Base-by-base conservation (phyloP, 116 monocot genomes). In the Dioscorea cayenensis region DNA sequence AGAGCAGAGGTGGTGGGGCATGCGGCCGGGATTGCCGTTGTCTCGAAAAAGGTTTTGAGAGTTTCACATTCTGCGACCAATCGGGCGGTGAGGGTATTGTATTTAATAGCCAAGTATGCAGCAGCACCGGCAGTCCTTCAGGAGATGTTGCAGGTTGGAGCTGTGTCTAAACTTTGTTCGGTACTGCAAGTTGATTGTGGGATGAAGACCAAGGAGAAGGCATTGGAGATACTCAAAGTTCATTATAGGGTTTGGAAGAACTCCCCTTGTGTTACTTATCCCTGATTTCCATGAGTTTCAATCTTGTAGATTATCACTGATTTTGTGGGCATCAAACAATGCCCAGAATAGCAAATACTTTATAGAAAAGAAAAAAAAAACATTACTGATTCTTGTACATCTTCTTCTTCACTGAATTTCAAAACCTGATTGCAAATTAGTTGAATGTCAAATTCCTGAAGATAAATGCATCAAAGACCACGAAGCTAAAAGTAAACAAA, bases 61-160 rank as follows among this genome's bases (percentile, higher is more conserved):
- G 81, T 85, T 16, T 85, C 85, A 52, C 28, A 18, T 29, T 14
- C 61, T 22, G 76, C 75, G 27, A 81, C 55, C 25, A 81, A 78
- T 25, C 36, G 37, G 66, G 81, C 78, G 10, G 75, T 85, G 51
- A 75, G 69, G 61, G 35, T 81, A 22, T 35, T 85, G 27, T 18
- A 72, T 60, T 75, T 69, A 12, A 36, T 85, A 14, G n/a, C 68
- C 14, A 81, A 62, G 78, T 70, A 23, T 62, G 69, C 77, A 20
- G 49, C 65, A 29, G 50, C 77, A 14, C 63, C 71, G 63, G 77
- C 67, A 17, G 70, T 80, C 20, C 5, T 81, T n/a, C 67, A 78
- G 75, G 85, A 85, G 78, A 78, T 85, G 78, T 43, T 76, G 63
- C 63, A 71, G 64, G 68, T 78, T 5, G 85, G 85, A 5, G 76